Conservation (phyloP, 148 eudicot genomes). For the Rhododendron kiyosumense region DNA sequence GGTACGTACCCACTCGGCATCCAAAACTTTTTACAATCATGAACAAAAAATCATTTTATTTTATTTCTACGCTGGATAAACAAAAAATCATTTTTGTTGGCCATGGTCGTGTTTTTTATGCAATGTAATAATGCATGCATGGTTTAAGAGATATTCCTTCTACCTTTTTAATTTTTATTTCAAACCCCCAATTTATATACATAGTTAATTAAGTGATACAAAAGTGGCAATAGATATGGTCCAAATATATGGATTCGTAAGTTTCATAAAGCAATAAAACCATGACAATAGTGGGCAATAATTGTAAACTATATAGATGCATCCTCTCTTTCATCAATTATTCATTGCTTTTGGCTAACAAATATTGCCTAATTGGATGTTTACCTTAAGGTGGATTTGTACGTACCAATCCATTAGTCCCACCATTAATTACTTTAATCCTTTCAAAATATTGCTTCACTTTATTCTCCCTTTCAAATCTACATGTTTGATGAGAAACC, state of each 20-base stretch:
- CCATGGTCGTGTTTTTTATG: too few species aligned
- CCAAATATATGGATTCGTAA: neutral
- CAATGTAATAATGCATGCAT: too few species aligned
- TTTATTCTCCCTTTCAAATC: neutral
- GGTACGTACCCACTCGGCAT: too few species aligned
- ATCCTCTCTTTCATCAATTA: neutral
- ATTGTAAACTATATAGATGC: neutral
- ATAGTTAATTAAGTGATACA: neutral
- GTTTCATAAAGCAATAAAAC: neutral
- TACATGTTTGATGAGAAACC: neutral
- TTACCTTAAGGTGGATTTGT: neutral
- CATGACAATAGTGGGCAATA: neutral
- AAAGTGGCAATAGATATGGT: neutral
- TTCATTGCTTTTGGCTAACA: neutral
- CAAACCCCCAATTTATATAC: neutral
- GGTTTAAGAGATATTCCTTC: too few species aligned
- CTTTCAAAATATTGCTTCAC: neutral
- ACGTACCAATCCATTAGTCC: neutral
- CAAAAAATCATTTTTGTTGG: too few species aligned
- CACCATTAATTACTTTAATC: neutral
- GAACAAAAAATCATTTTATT: too few species aligned
- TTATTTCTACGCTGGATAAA: too few species aligned
- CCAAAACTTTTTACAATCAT: too few species aligned
- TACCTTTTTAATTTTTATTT: too few species aligned
- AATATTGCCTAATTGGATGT: neutral